These are phyloP conservation scores for Tuber brumale DNA, from an alignment of 495 filamentous ascomycete genomes.

Conservation along the genomic window DNA sequence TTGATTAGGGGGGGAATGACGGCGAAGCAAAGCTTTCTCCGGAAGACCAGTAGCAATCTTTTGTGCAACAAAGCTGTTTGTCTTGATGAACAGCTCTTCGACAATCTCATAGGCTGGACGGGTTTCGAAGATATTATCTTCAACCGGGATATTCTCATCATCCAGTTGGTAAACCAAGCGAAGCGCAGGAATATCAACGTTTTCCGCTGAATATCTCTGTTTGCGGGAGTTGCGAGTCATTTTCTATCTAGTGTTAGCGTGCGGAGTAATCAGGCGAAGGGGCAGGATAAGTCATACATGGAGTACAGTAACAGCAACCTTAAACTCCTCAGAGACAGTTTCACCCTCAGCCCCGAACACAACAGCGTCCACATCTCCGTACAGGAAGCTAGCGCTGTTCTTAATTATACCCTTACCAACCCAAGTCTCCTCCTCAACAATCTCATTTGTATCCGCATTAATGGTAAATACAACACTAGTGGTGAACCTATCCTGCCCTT, in stretches of 20 bases:
- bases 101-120: slow-evolving; percentile 85
- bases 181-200: slow-evolving; percentile 70
- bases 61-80: slow-evolving; percentile 80
- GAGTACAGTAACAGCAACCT: slow-evolving; percentile 64
- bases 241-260: slow-evolving; percentile 45
- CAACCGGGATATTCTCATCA: slow-evolving; percentile 94
- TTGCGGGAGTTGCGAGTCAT: slow-evolving; percentile 84
- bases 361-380: slow-evolving; percentile 75
- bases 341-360: slow-evolving; percentile 57
- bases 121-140: slow-evolving; percentile 91
- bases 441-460: slow-evolving; percentile 65
- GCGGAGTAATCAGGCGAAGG: not conserved
- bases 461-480: slow-evolving; percentile 89
- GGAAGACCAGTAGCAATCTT: slow-evolving; percentile 71
- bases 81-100: slow-evolving; percentile 87
- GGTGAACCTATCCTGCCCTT: slow-evolving; percentile 80
- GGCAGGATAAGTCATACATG: slow-evolving; percentile 51
- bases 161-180: slow-evolving; percentile 90
- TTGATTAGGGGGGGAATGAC: slow-evolving; percentile 75
- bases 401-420: slow-evolving; percentile 90
- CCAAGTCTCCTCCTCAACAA: slow-evolving; percentile 80
- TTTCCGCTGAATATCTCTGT: slow-evolving; percentile 69
- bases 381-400: slow-evolving; percentile 75
- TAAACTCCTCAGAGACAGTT: slow-evolving; percentile 55
- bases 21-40: slow-evolving; percentile 85